Base-by-base conservation (phyloP, 768 basidiomycete genomes). In the Leucocoprinus birnbaumii region DNA sequence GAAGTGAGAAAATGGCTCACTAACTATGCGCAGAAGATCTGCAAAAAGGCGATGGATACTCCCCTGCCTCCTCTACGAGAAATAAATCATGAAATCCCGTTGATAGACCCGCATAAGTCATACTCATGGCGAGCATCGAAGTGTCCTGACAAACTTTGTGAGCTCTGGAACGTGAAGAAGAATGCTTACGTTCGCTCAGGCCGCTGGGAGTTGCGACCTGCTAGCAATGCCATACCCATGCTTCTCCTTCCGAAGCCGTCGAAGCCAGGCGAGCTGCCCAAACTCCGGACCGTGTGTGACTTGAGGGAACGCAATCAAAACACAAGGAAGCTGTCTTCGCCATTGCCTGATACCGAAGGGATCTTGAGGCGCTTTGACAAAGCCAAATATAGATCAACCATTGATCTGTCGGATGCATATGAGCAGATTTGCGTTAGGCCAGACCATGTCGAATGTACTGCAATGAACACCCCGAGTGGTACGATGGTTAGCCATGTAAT, bases 351-450 rank as follows among this genome's bases (percentile, higher is more conserved):
- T 51, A 67, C 70, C 11, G 75, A 78, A 10, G 65, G 63, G 1
- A 76, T 80, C 0, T 47, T 68, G 3, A 27, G 64, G 8, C 62
- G 71, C 8, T 69, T 73, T 0, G 71, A 73, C 0, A n/a, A 61
- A 0, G 60, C 61, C 0, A 55, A 45, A 10, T 72, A 67, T 47
- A 54, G 71, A 0, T 67, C 73, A 0, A 63, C 67, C 4, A 63
- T 80, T 6, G 74, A 80, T 55, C 57, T 68, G n/a, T 66, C 69
- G 26, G 65, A 71, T 49, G 73, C 76, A 0, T 80, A 75, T 61
- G 72, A 80, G 53, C 77, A 80, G 48, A 71, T 73, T 0, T 24
- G 65, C 0, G 65, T 73, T 3, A 50, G 59, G 0, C 62, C 65
- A 16, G 63, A 66, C 18, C 61, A 71, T 53, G 64, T 71, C 11